Percentiles rank a stretch among this genome's conserved stretches.
Conservation (phyloP, 169 alveolate species). For the Eimeria maxima region DNA sequence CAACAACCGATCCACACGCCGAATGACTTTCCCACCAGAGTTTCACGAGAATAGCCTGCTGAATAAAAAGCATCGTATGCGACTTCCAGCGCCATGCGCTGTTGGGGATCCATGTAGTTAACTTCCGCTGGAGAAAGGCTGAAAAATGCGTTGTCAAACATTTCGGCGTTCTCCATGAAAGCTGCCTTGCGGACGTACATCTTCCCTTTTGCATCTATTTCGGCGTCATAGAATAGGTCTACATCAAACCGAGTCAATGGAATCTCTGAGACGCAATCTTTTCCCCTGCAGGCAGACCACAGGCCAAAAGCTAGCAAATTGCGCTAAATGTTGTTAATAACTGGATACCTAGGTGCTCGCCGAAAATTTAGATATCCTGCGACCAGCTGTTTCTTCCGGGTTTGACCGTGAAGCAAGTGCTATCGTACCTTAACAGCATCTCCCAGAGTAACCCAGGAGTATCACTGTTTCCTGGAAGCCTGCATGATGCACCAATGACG, state of each 20-base stretch:
- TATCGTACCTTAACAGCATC: slow-evolving; percentile 4
- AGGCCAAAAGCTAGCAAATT: background rate
- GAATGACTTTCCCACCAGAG: slow-evolving; percentile 64
- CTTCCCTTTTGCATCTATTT: slow-evolving; percentile 84
- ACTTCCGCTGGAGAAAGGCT: slow-evolving; percentile 84
- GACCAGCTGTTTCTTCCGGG: no score
- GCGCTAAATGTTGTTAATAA: background rate
- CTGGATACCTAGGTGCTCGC: background rate
- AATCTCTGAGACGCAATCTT: slow-evolving; percentile 84
- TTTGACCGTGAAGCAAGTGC: slow-evolving; percentile 81
- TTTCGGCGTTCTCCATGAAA: slow-evolving; percentile 86
- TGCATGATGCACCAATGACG: slow-evolving; percentile 79
- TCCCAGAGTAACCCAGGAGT: slow-evolving; percentile 76
- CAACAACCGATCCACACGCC: slow-evolving; percentile 88
- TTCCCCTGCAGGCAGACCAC: slow-evolving; percentile 48
- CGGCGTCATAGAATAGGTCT: slow-evolving; percentile 83
- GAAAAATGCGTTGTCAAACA: slow-evolving; percentile 85
- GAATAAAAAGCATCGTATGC: slow-evolving; percentile 85
- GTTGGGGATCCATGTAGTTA: slow-evolving; percentile 90
- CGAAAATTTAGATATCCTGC: background rate
- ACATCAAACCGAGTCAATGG: slow-evolving; percentile 86
- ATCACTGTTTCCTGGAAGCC: slow-evolving; percentile 72
- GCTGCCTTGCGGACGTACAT: slow-evolving; percentile 85
- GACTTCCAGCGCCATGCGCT: slow-evolving; percentile 88
- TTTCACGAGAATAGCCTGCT: slow-evolving; percentile 82